These are phyloP conservation scores for Colletotrichum sp. DNA, from an alignment of 2,329 filamentous ascomycete species.

Conservation along the genomic window DNA sequence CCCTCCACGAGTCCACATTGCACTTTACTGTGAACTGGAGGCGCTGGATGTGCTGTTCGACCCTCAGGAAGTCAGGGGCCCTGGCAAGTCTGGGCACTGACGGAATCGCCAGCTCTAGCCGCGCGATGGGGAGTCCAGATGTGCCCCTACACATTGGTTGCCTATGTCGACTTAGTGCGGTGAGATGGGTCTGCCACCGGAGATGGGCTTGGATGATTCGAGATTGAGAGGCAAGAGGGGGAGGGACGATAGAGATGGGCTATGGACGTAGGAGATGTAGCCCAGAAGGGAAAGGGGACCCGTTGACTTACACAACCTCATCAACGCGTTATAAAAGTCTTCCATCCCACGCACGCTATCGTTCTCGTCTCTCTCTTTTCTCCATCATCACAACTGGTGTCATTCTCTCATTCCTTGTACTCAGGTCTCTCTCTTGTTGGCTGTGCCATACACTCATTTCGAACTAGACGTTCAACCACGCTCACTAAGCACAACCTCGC, in stretches of 20 bases:
- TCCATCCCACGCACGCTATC: background rate
- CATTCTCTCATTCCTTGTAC: constrained; percentile 18
- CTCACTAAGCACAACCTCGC: constrained; percentile 19
- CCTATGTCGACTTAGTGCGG: background rate
- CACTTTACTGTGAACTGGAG: background rate
- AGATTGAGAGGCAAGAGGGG: background rate
- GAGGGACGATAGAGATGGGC: background rate
- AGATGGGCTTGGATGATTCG: constrained; percentile 17
- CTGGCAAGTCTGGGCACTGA: background rate
- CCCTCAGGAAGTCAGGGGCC: background rate
- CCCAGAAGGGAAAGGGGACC: background rate
- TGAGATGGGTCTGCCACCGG: constrained; percentile 8
- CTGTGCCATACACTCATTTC: constrained; percentile 22
- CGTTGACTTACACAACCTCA: background rate
- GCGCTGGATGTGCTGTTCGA: background rate
- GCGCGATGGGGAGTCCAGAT: constrained; percentile 5
- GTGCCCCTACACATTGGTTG: constrained; percentile 4
- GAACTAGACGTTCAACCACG: constrained; percentile 22
- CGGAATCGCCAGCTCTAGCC: constrained; percentile 21
- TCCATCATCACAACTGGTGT: constrained; percentile 21
- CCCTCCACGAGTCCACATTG: background rate
- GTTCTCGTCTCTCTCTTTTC: background rate
- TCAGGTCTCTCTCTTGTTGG: constrained; percentile 19
- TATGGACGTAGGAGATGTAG: background rate
- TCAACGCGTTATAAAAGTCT: constrained; percentile 4